These are phyloP conservation scores for Moricandia arvensis DNA, from an alignment of 345 rosid genomes.

Conservation along the genomic window DNA sequence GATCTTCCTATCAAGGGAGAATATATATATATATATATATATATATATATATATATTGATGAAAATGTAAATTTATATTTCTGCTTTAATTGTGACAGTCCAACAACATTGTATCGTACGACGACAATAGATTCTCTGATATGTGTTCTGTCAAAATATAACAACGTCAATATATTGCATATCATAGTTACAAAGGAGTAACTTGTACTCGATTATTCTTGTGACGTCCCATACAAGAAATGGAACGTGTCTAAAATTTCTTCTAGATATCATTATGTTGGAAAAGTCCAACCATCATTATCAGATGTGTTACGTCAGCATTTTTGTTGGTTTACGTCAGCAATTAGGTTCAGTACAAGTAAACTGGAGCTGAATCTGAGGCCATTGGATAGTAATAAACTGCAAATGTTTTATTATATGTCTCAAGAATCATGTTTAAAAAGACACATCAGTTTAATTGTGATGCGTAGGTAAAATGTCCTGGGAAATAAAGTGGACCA, in stretches of 20 bases:
- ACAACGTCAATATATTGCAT: background rate
- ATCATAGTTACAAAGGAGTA: background rate
- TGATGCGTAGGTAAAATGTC: background rate
- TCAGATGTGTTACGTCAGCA: too few relatives aligned
- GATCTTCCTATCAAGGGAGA: background rate
- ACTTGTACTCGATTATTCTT: slow-evolving; percentile 6
- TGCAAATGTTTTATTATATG: too few relatives aligned
- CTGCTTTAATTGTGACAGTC: background rate
- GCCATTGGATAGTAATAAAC: too few relatives aligned
- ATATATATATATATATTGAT: too few relatives aligned
- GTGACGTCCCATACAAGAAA: slow-evolving; percentile 24
- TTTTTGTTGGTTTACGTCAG: background rate
- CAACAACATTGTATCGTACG: background rate
- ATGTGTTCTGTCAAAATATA: background rate
- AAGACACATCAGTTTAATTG: background rate
- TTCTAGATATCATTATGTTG: background rate
- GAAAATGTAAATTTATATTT: background rate
- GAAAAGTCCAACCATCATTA: background rate
- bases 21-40: too few relatives aligned
- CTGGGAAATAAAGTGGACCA: slow-evolving; percentile 8
- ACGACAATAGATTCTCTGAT: background rate
- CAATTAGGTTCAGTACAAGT: background rate
- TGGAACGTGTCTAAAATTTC: background rate
- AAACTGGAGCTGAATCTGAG: background rate
- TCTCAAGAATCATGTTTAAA: background rate